phyloP scores from a whole-genome alignment of 2,329 filamentous ascomycete species.

The Aspergillus tamarii region DNA sequence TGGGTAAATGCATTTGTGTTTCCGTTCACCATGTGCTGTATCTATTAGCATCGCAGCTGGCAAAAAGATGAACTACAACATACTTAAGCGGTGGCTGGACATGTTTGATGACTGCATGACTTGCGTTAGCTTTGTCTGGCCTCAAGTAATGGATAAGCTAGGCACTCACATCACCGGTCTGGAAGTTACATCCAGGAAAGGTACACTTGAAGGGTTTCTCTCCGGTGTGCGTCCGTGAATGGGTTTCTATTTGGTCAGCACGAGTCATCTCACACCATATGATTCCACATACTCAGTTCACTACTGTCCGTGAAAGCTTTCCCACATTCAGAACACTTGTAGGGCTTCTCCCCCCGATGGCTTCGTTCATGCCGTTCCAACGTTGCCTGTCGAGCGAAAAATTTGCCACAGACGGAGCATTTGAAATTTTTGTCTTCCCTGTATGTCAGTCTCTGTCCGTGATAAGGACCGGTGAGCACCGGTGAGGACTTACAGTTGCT shows the following conservation, averaged over 20 bases:
- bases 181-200: conserved; percentile 46
- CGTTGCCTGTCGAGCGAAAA: conserved; percentile 48
- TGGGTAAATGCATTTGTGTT: conserved; percentile 44
- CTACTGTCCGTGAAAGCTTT: conserved; percentile 50
- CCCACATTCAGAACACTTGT: conserved; percentile 44
- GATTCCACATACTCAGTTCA: conserved; percentile 41
- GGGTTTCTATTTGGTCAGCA: conserved; percentile 42
- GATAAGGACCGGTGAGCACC: background rate
- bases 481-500: conserved; percentile 44
- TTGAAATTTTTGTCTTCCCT: conserved; percentile 45
- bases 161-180: conserved; percentile 46
- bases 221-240: conserved; percentile 46
- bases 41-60: conserved; percentile 12
- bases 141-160: background rate
- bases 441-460: conserved; percentile 9
- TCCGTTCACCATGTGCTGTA: conserved; percentile 44
- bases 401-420: conserved; percentile 46
- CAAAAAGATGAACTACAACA: conserved; percentile 13
- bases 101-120: conserved; percentile 46
- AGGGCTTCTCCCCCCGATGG: conserved; percentile 49
- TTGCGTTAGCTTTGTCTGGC: background rate
- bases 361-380: conserved; percentile 49
- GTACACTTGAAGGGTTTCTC: conserved; percentile 50
- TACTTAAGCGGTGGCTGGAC: conserved; percentile 50
- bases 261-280: background rate